phyloP scores from a whole-genome alignment of 179 eudicot species.

The Sideroxylon spinosum region DNA sequence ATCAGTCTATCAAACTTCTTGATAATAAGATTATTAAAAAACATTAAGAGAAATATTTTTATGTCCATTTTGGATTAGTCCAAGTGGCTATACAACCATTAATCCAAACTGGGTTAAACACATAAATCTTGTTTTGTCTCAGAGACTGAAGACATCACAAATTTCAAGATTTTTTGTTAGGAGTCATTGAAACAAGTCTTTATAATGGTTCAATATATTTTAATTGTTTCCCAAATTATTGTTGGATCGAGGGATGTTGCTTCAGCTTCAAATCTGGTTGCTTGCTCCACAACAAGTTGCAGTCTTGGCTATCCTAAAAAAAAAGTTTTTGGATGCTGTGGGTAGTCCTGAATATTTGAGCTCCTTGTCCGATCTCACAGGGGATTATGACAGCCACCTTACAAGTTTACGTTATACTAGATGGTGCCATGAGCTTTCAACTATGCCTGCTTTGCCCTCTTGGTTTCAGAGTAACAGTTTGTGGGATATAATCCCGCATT shows the following conservation, averaged over 20 bases:
- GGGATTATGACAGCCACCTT: slow-evolving; percentile 46
- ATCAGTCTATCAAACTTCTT: no score
- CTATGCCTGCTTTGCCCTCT: slow-evolving; percentile 29
- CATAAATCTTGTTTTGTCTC: no score
- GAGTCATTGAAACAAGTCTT: no score
- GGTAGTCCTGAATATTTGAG: slow-evolving; percentile 13
- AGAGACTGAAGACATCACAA: no score
- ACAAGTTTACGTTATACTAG: slow-evolving; percentile 38
- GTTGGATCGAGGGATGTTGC: slow-evolving; percentile 8
- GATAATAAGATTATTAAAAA: no score
- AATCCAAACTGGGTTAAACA: no score
- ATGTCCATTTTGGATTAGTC: no score
- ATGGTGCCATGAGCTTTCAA: slow-evolving; percentile 36
- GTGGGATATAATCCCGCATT: slow-evolving; percentile 34
- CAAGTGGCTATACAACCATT: no score
- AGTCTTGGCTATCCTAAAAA: slow-evolving; percentile 6
- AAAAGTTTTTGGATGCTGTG: slow-evolving; percentile 1
- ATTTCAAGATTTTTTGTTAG: no score
- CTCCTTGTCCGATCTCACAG: slow-evolving; percentile 49
- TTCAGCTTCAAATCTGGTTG: not conserved
- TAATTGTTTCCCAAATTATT: no score
- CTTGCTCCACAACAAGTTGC: not conserved
- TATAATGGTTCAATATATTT: no score
- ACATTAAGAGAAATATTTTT: no score
- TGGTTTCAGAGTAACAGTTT: slow-evolving; percentile 31